Conservation (phyloP, 108 stramenopile species). For the Fistulifera pelliculosa region DNA sequence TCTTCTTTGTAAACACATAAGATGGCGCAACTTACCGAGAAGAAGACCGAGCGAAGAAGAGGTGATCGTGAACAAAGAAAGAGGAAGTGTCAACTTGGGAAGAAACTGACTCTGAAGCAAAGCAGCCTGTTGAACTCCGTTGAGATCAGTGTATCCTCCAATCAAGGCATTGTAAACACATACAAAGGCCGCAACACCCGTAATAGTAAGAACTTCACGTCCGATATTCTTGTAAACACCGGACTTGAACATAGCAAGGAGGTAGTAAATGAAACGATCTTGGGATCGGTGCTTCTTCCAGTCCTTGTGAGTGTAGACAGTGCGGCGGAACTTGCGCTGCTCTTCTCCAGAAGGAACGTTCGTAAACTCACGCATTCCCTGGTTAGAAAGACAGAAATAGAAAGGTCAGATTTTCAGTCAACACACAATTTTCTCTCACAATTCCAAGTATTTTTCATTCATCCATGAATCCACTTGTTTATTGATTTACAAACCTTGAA, state of each 20-base stretch:
- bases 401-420: no score
- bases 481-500: no score
- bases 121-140: slow-evolving; percentile 35
- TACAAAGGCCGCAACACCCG: slow-evolving; percentile 40
- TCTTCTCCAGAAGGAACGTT: slow-evolving; percentile 30
- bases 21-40: slow-evolving; percentile 37
- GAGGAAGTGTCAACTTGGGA: slow-evolving; percentile 37
- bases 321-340: slow-evolving; percentile 51
- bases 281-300: slow-evolving; percentile 58
- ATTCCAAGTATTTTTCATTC: no score
- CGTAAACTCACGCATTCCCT: background rate
- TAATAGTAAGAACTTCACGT: slow-evolving; percentile 35
- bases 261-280: slow-evolving; percentile 49
- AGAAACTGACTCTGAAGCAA: slow-evolving; percentile 17
- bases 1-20: background rate
- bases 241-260: slow-evolving; percentile 29
- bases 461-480: no score
- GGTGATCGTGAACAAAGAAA: slow-evolving; percentile 52
- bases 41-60: slow-evolving; percentile 61
- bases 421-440: no score
- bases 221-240: slow-evolving; percentile 55
- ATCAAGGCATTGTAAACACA: slow-evolving; percentile 37
- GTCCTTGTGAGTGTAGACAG: slow-evolving; percentile 65
- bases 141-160: slow-evolving; percentile 50
- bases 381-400: no score